Percentiles rank a stretch among this genome's conserved stretches.
Evolutionary conservation across 2,329 filamentous ascomycete species (phyloP).

Genomic region (Diaporthe capsici): DNA sequence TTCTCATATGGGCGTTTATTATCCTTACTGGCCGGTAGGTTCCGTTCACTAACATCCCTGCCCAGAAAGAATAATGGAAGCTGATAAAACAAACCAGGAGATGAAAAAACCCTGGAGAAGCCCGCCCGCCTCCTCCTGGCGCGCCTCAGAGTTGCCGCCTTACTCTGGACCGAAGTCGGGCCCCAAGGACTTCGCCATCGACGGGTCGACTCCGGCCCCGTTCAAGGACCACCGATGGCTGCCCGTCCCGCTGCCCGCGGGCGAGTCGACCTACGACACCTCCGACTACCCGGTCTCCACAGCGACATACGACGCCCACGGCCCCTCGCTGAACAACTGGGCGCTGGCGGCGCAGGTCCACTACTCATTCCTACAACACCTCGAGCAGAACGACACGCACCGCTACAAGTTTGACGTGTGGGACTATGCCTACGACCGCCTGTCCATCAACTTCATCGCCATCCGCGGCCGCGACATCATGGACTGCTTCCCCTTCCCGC

Average conservation of each 20-base stretch:
- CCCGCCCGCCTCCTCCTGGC: conserved; percentile 54
- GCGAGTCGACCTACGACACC: conserved; percentile 55
- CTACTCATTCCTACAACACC: conserved; percentile 63
- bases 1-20: conserved; percentile 65
- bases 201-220: conserved; percentile 52
- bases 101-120: conserved; percentile 39
- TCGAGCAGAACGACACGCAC: conserved; percentile 60
- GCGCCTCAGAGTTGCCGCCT: conserved; percentile 54
- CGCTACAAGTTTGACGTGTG: conserved; percentile 64
- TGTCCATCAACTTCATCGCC: conserved; percentile 68
- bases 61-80: neutral
- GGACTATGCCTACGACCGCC: conserved; percentile 63
- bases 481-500: conserved; percentile 59
- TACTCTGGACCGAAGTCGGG: conserved; percentile 49
- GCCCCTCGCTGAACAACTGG: conserved; percentile 63
- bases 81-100: neutral
- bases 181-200: conserved; percentile 47
- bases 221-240: conserved; percentile 66
- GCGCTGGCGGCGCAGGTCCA: conserved; percentile 64
- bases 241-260: conserved; percentile 52
- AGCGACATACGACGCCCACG: conserved; percentile 62
- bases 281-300: conserved; percentile 62
- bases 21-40: conserved; percentile 65
- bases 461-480: conserved; percentile 67
- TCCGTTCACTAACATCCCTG: neutral